Base-by-base conservation (phyloP, 2,329 filamentous ascomycete genomes). In the Colletotrichum truncatum region DNA sequence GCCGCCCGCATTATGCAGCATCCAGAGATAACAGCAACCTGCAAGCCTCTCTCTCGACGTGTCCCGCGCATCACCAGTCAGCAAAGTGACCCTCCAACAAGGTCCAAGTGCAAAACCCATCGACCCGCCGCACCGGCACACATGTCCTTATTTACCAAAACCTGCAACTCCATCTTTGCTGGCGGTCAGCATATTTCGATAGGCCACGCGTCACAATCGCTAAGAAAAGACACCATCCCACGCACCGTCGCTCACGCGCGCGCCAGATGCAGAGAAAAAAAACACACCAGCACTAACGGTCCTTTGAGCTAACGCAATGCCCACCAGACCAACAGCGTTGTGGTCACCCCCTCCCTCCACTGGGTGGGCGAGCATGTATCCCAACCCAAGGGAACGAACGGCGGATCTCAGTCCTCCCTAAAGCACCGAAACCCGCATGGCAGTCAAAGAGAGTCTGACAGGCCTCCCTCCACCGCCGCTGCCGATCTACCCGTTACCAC, bases 401-500 rank as follows among this genome's bases (percentile, higher is more conserved):
- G n/a, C n/a, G n/a, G n/a, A n/a, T n/a, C n/a, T n/a, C n/a, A n/a
- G n/a, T n/a, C n/a, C n/a, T n/a, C n/a, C n/a, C n/a, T n/a, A n/a
- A n/a, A n/a, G n/a, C n/a, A n/a, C n/a, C n/a, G n/a, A n/a, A 18
- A 16, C 18, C 46, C 56, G 62, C 56, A 65, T 61, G 49, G 36
- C 56, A 48, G 49, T 26, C 21, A 25, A 11, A n/a, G 23, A 14
- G 34, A 36, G 51, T 30, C 49, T 55, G 58, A 38, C 49, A 18
- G 38, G 23, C 28, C 16, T 21, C 28, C 60, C 23, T 39, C 25
- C 39, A 12, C 30, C 18, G 23, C 12, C 36, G 38, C 30, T 64
- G 61, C 62, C 62, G 62, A 65, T 41, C 34, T 61, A 65, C 48
- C 62, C 62, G 62, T 32, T 65, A 9, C 56, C 62, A 41, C 48